Base-by-base conservation (phyloP, 2,329 filamentous ascomycete species). In the Periconia sp. region DNA sequence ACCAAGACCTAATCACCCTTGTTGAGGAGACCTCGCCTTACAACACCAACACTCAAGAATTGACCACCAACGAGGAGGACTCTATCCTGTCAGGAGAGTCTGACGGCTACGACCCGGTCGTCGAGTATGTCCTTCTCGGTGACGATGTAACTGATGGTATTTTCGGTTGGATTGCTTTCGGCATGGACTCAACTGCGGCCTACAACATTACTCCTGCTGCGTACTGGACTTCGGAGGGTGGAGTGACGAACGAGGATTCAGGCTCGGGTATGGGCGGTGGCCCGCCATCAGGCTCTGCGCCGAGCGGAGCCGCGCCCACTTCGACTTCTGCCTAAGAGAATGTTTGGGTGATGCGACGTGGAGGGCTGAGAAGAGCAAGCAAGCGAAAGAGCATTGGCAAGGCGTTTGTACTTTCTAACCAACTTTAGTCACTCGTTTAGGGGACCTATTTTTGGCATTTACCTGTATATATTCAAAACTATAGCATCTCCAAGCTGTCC, bases 111-210 rank as follows among this genome's bases (percentile, higher is more conserved):
- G 79, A 79, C 45, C 83, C 83, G 0, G 74, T 85, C 53, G 70
- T 82, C 30, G 75, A 84, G 57, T 85, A 83, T 52, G 73, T 81
- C 6, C 67, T 78, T 5, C 72, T 86, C 0, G 81, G 81, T 4
- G 75, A 84, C 30, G 63, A 68, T 23, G 59, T 68, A 5, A 50
- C 59, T 6, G 56, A 62, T 15, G 66, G 65, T 36, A 36, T 69
- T 16, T 68, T 68, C 38, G 65, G 52, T 18, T 69, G 63, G 65
- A 53, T 69, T 28, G 53, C 58, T 19, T 65, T 68, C 21, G 64
- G 64, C n/a, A 59, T 65, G 39, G 57, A 68, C 36, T 41, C 56
- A 2, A 36, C 42, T 17, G 40, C 53, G 7, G 46, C 52, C 0
- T 61, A 61, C 41, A 57, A 66, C 22, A 53, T 66, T 24, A 61